Evolutionary conservation across 106 monocot species (phyloP).

Genomic region (Cymbidium sinense): DNA sequence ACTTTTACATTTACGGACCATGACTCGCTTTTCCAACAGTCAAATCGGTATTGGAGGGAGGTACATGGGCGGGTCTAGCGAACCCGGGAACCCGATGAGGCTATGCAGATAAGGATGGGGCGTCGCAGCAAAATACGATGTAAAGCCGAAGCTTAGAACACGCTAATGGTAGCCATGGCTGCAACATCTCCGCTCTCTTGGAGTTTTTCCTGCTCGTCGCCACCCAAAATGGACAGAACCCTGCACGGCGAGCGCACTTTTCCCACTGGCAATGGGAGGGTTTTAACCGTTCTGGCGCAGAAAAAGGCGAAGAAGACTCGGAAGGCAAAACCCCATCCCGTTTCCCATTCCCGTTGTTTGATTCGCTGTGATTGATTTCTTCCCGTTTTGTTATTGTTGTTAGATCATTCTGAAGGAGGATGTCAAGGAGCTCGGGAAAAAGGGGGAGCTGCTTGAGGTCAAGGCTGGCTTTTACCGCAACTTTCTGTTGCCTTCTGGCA

Average conservation of each 20-base stretch:
- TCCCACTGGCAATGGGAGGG: background rate
- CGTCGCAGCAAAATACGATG: too few species aligned
- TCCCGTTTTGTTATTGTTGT: background rate
- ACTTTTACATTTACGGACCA: too few species aligned
- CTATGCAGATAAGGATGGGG: too few species aligned
- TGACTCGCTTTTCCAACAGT: too few species aligned
- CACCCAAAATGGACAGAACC: background rate
- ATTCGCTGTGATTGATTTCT: background rate
- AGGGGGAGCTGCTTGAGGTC: constrained; percentile 67
- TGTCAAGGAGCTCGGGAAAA: constrained; percentile 72
- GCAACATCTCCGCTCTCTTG: background rate
- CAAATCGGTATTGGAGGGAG: too few species aligned
- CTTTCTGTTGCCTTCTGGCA: constrained; percentile 74
- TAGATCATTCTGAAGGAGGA: constrained; percentile 94
- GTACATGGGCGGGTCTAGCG: too few species aligned
- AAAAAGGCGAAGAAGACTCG: constrained; percentile 73
- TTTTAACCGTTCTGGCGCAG: constrained; percentile 45
- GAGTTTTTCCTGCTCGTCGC: background rate
- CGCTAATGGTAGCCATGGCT: background rate
- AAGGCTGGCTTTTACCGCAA: constrained; percentile 89
- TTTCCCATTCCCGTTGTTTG: background rate
- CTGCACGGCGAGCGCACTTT: background rate
- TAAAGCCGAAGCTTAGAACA: too few species aligned
- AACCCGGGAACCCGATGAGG: too few species aligned
- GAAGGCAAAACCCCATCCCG: constrained; percentile 25